A percentile compares a stretch with the other conserved stretches of the same genome.
Conservation (phyloP, 257 asterid species). For the Ehretia macrophylla region DNA sequence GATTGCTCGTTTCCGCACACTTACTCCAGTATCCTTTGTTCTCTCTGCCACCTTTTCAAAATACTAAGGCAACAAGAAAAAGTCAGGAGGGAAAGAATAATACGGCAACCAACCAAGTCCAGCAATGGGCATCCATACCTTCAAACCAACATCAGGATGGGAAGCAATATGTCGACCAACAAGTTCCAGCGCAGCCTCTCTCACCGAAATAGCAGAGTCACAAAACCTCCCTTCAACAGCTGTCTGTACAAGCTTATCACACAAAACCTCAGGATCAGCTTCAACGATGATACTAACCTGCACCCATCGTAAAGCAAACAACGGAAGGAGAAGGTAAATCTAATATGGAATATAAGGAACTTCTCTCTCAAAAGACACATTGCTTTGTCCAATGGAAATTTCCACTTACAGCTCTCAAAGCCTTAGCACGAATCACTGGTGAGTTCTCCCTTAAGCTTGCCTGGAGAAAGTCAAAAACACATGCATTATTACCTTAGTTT, state of each 20-base stretch:
- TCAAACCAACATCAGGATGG: constrained; percentile 96
- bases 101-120: background rate
- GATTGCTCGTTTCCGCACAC: constrained; percentile 98
- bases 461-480: constrained; percentile 35
- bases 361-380: constrained; percentile 10
- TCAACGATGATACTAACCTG: constrained; percentile 97
- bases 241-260: constrained; percentile 78
- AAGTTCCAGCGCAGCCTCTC: constrained; percentile 99
- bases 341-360: constrained; percentile 10
- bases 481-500: constrained; percentile 9
- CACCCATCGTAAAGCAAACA: constrained; percentile 22
- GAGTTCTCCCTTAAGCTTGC: constrained; percentile 95
- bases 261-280: constrained; percentile 98
- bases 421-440: constrained; percentile 94
- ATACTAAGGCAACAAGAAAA: constrained; percentile 50
- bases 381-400: constrained; percentile 10
- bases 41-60: constrained; percentile 98
- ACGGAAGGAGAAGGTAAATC: constrained; percentile 15
- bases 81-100: constrained; percentile 11
- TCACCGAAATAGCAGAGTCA: constrained; percentile 90
- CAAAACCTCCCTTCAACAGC: constrained; percentile 99
- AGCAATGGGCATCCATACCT: constrained; percentile 42
- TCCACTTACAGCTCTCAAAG: constrained; percentile 88
- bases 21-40: constrained; percentile 95
- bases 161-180: constrained; percentile 99